Evolutionary conservation across 1,284 basidiomycete genomes (phyloP), one percentile per base, ranked within the genome.

Genomic region (Cystobasidium sp.): DNA sequence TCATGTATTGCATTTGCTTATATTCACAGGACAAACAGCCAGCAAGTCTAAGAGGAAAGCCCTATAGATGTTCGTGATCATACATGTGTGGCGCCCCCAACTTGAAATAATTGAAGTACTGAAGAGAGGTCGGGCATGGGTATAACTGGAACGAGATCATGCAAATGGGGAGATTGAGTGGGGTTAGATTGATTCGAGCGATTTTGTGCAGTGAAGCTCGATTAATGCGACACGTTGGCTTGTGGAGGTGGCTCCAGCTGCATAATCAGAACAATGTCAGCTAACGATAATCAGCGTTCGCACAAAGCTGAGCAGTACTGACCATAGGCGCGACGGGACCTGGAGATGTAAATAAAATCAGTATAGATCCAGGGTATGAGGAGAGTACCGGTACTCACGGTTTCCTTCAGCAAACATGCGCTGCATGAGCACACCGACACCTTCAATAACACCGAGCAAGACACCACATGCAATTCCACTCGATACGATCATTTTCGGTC

Each of bases 401-500:
- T 71, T 73, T 20, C 58, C 63, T 69, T 73, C 71, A 22, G 75
- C 78, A 47, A 94, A 91, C 77, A 93, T 88, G 75, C 93, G 86
- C 69, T 89, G 89, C 76, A 96, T 84, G 20, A 97, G 85, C 6
- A 95, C 93, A 78, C 94, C 94, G 8, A 96, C 92, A 81, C 96
- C 95, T 18, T 78, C 78, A 64, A 82, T 97, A 37, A 97, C 95
- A 79, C 96, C 96, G 20, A 99, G 87, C 24, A 99, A 85, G 78
- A 99, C 95, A 83, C 94, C 97, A 82, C 96, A 98, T 63, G 94
- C 94, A 72, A 99, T 88, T 9, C 96, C 96, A 24, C 91, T 93
- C 16, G 91, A 90, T 59, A 98, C 85, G 18, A 94, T 94, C 46
- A 92, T 90, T 84, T 88, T 90, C 24, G 95, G 96, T 22, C 96